Evolutionary conservation across 2,329 filamentous ascomycete genomes (phyloP), one percentile per base, ranked within the genome.

Genomic region (Ascosphaera pollenicola): DNA sequence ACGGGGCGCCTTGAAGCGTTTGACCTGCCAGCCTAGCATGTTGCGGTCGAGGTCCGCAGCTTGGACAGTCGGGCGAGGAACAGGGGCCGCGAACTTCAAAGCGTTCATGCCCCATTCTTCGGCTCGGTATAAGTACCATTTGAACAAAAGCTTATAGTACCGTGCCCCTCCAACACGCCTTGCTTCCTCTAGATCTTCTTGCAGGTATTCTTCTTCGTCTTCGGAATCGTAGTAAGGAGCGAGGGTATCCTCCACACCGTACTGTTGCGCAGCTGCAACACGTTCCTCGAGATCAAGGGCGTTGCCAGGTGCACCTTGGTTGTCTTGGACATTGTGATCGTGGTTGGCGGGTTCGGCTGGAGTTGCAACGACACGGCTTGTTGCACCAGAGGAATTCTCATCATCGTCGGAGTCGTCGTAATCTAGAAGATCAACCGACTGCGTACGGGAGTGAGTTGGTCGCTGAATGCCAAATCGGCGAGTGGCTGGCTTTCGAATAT

Each of bases 211-310:
- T 3, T 79, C 78, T 43, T 91, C 82, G 38, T 85, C 78, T 37
- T 84, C 78, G 0, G 84, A 93, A 52, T 98, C 89, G 57, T 98
- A 98, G 11, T 94, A 63, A 2, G 79, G 78, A 49, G 80, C 91
- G n/a, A n/a, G n/a, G n/a, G n/a, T n/a, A 46, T 84, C 79, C 17
- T 83, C 75, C 39, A 75, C 66, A 4, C 64, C 59, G 2, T 62
- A 56, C 7, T 72, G 58, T 1, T 68, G 65, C 40, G 74, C 60
- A 16, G 69, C 73, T 2, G 69, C 69, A 17, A 87, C 77, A 46
- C 89, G 83, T 47, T 84, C 84, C 59, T 95, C 87, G 19, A 85
- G 65, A 52, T 95, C 87, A 8, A 77, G 55, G 8, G 56, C 47
- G 49, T 63, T 67, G 39, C 56, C 59, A 46, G 54, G 58, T 21